Evolutionary conservation across 352 stramenopile species (phyloP), one percentile per base, ranked within the genome.

Genomic region (Phytophthora colocasiae): DNA sequence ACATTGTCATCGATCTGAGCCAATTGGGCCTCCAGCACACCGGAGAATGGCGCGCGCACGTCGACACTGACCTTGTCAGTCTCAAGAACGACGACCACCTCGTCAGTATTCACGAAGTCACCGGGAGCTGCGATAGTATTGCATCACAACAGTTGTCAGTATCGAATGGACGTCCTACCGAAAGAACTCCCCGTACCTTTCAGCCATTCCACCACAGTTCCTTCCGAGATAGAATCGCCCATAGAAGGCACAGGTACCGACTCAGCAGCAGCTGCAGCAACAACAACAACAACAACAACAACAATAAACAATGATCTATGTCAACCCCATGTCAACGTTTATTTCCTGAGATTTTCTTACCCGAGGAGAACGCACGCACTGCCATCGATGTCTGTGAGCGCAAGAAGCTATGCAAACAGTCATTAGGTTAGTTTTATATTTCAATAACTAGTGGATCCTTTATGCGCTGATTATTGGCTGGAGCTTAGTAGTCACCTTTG

Each of bases 31-130:
- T 93, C 83, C 43, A 99, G 66, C 8, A 91, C 80, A 31, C 98
- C 98, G 5, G 86, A 83, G 60, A 98, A 92, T 4, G 93, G 87
- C 41, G 97, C 92, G 17, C 96, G 85, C 27, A 98, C 91, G 56
- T 98, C 92, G 9, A 98, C 89, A 50, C 82, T 96, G 32, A 99
- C 96, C 85, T 99, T 99, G 78, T 99, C 98, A 5, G 97, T 99
- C 85, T 99, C 98, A 8, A 99, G 73, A 6, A 99, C 91, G 14
- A 98, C 90, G 12, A 99, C 93, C 29, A 99, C 97, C 43, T 99
- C 97, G 77, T 99, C 97, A 6, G 81, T 85, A 27, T 96, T 78
- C 32, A 99, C 91, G 36, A 89, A 96, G 60, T 99, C 97, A 40
- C 98, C 98, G 5, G 92, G 81, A 11, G 82, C 81, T 85, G 57